These are phyloP conservation scores for Monosporascus sp. DNA, from an alignment of 2,329 filamentous ascomycete species.

Conservation along the genomic window DNA sequence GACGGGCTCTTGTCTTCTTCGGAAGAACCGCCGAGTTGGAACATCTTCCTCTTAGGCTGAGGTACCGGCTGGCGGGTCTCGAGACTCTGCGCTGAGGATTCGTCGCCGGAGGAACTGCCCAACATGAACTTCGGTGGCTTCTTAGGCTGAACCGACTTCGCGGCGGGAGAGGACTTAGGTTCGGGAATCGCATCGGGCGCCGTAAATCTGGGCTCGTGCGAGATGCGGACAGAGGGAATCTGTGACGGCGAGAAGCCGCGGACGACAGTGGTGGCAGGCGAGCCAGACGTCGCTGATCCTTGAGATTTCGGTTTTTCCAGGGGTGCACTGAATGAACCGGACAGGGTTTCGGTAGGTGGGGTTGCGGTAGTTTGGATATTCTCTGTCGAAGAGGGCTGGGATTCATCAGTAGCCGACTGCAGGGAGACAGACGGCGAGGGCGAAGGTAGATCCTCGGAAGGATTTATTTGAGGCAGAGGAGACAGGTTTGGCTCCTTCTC, in stretches of 20 bases:
- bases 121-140: constrained; percentile 64
- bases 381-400: constrained; percentile 39
- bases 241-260: constrained; percentile 81
- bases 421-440: constrained; percentile 10
- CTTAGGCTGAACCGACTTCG: constrained; percentile 66
- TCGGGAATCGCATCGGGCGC: constrained; percentile 59
- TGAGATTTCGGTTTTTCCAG: constrained; percentile 10
- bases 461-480: constrained; percentile 42
- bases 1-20: constrained; percentile 75
- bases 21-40: constrained; percentile 53
- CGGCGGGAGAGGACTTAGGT: constrained; percentile 48
- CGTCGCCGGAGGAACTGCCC: constrained; percentile 73
- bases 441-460: constrained; percentile 11
- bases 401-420: constrained; percentile 43
- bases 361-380: constrained; percentile 48
- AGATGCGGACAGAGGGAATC: constrained; percentile 36
- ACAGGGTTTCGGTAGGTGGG: constrained; percentile 22
- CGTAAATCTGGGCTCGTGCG: constrained; percentile 44
- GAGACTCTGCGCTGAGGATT: constrained; percentile 61
- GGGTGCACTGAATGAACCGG: constrained; percentile 15
- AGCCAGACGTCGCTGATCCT: constrained; percentile 47
- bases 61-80: constrained; percentile 33
- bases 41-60: constrained; percentile 38
- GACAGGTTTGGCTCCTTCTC: constrained; percentile 66
- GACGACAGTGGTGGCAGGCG: constrained; percentile 59